A percentile compares a stretch with the other conserved stretches of the same genome.
Evolutionary conservation across 169 alveolate genomes (phyloP).

Genomic region (Eimeria brunetti): DNA sequence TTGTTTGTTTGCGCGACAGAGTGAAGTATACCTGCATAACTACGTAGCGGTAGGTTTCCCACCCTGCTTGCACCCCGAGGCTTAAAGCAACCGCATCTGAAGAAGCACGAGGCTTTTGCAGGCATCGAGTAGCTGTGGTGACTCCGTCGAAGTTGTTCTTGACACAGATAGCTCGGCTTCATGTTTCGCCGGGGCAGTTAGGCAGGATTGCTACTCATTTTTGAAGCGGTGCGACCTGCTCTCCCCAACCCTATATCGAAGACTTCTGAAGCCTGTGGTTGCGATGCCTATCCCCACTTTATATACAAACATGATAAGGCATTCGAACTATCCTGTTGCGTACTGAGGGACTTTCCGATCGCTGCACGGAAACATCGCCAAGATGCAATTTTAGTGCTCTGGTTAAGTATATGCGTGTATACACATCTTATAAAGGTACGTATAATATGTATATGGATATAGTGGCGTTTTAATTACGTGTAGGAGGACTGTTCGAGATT

Average conservation of each 20-base stretch:
- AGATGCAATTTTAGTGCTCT: neutral
- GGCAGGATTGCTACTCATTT: neutral
- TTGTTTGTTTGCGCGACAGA: neutral
- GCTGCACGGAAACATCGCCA: too few species aligned
- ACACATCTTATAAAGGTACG: too few species aligned
- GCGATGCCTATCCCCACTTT: neutral
- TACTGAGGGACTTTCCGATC: neutral
- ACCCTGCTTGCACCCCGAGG: neutral
- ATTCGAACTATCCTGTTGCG: neutral
- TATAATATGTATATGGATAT: too few species aligned
- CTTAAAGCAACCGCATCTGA: too few species aligned
- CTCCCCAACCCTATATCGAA: neutral
- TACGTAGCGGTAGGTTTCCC: neutral
- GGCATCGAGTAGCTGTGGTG: too few species aligned
- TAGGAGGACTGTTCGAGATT: too few species aligned
- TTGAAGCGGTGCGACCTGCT: neutral
- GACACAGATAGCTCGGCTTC: neutral
- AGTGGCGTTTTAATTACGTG: too few species aligned
- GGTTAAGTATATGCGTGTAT: too few species aligned
- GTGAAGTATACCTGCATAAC: neutral
- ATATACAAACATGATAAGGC: neutral
- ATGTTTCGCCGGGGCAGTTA: too few species aligned
- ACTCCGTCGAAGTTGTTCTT: neutral
- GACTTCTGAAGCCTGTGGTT: neutral
- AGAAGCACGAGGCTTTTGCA: too few species aligned